Base-by-base conservation (phyloP, 2,329 filamentous ascomycete genomes). In the Metarhizium guizhouense region DNA sequence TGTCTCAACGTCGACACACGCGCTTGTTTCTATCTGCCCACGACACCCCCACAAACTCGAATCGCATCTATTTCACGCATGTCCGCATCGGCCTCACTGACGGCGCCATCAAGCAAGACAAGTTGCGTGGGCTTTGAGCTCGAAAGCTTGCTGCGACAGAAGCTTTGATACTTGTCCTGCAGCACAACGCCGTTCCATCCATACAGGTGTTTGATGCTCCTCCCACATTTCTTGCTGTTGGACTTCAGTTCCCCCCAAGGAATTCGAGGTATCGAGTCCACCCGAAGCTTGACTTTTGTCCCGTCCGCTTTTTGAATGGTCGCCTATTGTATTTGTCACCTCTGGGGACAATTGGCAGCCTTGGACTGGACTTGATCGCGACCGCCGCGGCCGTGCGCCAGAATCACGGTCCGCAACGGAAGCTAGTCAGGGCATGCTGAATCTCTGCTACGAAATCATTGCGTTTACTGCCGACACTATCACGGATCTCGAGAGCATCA, bases 401-500 rank as follows among this genome's bases (percentile, higher is more conserved):
- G 30, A 13, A 29, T 20, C 38, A n/a, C 20, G 51, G 25, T 48
- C 29, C 47, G 25, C 51, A 48, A 48, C 48, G 38, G 50, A 54
- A 34, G 47, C 3, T 11, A 36, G 29, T 40, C 40, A 47, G 55
- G 53, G 55, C 52, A 56, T 56, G 55, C 55, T 40, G 34, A 32
- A 52, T 36, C 48, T 49, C 30, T 51, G 48, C 48, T 25, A 25
- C 52, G 25, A 34, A 18, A 34, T 45, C 32, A 40, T 42, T 47
- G 16, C 30, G 11, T 32, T 18, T 18, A 43, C 47, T 30, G 4
- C 16, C 51, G 30, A 51, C 42, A 32, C 13, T 30, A 40, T 30
- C 18, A 14, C 52, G 49, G 47, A 47, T 30, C 16, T 43, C 14
- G 20, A 25, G 18, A 14, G 29, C 43, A 11, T 45, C 52, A 1